Base-by-base conservation (phyloP, 495 filamentous ascomycete species). In the Daldinia decipiens region DNA sequence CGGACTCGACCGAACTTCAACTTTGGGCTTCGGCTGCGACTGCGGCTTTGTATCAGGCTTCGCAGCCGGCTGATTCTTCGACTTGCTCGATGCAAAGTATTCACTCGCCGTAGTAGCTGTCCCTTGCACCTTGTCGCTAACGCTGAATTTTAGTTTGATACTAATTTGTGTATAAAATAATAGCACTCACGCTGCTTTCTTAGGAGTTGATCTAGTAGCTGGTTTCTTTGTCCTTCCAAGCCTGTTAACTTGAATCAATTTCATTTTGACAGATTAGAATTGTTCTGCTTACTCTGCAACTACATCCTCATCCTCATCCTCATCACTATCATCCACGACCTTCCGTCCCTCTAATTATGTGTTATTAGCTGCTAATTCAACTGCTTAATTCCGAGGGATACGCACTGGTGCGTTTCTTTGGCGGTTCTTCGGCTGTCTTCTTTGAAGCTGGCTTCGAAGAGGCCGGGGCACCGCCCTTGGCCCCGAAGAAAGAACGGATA, bases 401-500 rank as follows among this genome's bases (percentile, higher is more conserved):
- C 70, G 55, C 17, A 72, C 70, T 66, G 52, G 11, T 65, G 27
- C 70, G 70, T 61, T 38, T 85, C 59, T 85, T 86, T 15, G 77
- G 65, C 7, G 79, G 38, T 19, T 79, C 78, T 51, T 81, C 82
- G 52, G 80, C 78, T 65, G 71, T 64, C 61, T 86, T 83, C 75
- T 83, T 85, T 34, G 79, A 68, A 53, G 80, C 76, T 63, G 86
- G 82, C 65, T 88, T 84, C 24, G 82, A 67, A 29, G 80, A 76
- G 29, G 76, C 63, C 15, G 78, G 65, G 6, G 77, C 77, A 60
- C 82, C 82, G 17, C 83, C 85, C 71, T 87, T 90, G 34, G 87
- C 85, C 15, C 87, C 87, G 79, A 97, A 95, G 74, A 95, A 97
- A 70, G 80, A 89, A 57, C 93, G 83, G 66, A 96, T 96, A 82